Conservation (phyloP, 345 rosid species). For the Rhodamnia rubescens region DNA sequence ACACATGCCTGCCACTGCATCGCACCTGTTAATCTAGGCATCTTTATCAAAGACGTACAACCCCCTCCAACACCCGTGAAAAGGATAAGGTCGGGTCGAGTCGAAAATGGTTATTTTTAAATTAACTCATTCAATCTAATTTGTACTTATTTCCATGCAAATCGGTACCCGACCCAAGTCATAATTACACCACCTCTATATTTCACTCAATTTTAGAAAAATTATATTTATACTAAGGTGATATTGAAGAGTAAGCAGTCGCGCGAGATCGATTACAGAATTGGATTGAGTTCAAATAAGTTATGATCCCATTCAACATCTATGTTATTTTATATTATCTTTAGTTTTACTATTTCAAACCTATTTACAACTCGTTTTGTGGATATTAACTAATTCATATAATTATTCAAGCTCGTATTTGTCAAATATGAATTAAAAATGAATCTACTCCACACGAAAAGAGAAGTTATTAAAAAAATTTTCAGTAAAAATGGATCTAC, state of each 20-base stretch:
- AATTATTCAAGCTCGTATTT: too few species aligned
- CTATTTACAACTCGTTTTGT: too few species aligned
- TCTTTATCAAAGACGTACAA: background rate
- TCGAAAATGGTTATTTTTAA: background rate
- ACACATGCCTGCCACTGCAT: background rate
- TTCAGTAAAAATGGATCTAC: too few species aligned
- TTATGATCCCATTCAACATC: background rate
- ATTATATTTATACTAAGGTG: background rate
- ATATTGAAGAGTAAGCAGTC: background rate
- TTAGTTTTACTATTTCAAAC: too few species aligned
- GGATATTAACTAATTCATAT: too few species aligned
- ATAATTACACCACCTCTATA: background rate
- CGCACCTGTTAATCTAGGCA: background rate
- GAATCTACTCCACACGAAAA: background rate
- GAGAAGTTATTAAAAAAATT: too few species aligned
- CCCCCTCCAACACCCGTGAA: background rate
- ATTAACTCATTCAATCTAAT: background rate
- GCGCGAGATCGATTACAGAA: background rate
- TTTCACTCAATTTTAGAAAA: background rate
- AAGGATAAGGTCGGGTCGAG: background rate
- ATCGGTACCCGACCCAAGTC: rapidly evolving
- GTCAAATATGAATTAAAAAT: background rate
- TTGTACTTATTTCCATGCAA: background rate
- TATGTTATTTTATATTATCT: too few species aligned
- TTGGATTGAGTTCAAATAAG: background rate